A percentile compares a stretch with the other conserved stretches of the same genome.
phyloP scores from a whole-genome alignment of 1,284 basidiomycete species.

The Moesziomyces sp. region DNA sequence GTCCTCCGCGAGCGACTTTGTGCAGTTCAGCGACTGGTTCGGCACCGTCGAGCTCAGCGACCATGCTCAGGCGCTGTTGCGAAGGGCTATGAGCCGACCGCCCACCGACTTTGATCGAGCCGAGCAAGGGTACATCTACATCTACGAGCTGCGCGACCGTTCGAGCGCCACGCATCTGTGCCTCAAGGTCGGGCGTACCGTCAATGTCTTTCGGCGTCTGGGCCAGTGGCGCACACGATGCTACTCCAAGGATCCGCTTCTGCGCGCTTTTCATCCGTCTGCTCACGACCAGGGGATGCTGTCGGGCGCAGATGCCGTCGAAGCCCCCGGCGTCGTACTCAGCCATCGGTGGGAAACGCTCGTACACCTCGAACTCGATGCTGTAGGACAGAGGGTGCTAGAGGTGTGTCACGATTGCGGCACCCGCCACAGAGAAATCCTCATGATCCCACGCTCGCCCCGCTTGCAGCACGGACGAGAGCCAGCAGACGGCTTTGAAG shows the following conservation, averaged over 20 bases:
- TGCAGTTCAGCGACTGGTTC: slow-evolving; percentile 23
- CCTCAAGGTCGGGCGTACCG: slow-evolving; percentile 52
- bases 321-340: slow-evolving; percentile 15
- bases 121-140: slow-evolving; percentile 53
- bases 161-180: slow-evolving; percentile 24
- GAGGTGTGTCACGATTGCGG: slow-evolving; percentile 49
- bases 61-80: slow-evolving; percentile 36
- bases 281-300: slow-evolving; percentile 22
- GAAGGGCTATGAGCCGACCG: slow-evolving; percentile 26
- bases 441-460: slow-evolving; percentile 36
- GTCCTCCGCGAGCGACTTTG: neutral
- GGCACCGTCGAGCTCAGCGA: slow-evolving; percentile 5
- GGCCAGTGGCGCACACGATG: slow-evolving; percentile 49
- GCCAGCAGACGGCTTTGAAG: slow-evolving; percentile 21
- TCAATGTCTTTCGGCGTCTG: slow-evolving; percentile 43
- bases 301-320: slow-evolving; percentile 21
- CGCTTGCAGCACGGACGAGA: neutral
- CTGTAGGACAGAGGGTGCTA: slow-evolving; percentile 23
- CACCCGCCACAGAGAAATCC: slow-evolving; percentile 47
- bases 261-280: slow-evolving; percentile 29
- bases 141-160: slow-evolving; percentile 49
- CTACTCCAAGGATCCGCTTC: slow-evolving; percentile 42
- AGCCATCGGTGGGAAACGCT: slow-evolving; percentile 56
- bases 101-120: slow-evolving; percentile 16
- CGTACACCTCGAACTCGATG: slow-evolving; percentile 44